Conservation (phyloP, 2,329 filamentous ascomycete species). For the Curvularia eragrostidis region DNA sequence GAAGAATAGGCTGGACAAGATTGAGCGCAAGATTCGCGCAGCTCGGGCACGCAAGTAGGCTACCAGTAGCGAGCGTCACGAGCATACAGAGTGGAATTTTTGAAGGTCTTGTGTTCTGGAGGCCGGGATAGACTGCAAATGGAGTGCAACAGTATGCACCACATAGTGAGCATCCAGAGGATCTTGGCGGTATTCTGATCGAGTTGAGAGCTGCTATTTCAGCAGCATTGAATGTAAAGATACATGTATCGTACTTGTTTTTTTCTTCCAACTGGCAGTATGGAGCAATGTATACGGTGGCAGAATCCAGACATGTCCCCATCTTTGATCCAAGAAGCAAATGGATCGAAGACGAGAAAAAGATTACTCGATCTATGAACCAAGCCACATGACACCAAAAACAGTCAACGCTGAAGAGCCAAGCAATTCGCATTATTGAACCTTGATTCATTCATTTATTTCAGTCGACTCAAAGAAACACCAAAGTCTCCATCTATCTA, state of each 20-base stretch:
- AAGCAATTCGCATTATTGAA: not conserved
- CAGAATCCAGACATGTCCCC: too few species aligned
- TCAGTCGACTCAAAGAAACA: too few species aligned
- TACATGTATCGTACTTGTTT: not conserved
- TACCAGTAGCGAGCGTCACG: not conserved
- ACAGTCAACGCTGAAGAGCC: not conserved
- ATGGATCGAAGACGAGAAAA: too few species aligned
- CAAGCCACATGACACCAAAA: too few species aligned
- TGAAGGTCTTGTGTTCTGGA: not conserved
- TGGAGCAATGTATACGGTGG: not conserved
- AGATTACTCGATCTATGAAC: not conserved
- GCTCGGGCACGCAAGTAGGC: not conserved
- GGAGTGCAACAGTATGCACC: not conserved
- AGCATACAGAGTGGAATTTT: not conserved
- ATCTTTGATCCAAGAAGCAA: too few species aligned
- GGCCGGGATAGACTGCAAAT: not conserved
- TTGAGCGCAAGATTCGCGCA: slow-evolving; percentile 8
- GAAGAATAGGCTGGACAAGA: slow-evolving; percentile 16
- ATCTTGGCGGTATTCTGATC: not conserved
- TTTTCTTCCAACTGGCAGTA: not conserved
- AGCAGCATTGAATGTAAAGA: not conserved
- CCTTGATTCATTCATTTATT: too few species aligned
- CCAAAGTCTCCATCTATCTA: slow-evolving; percentile 8
- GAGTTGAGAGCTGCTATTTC: not conserved
- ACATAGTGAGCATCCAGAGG: not conserved